Base-by-base conservation (phyloP, 208 protist species). In the Acanthamoeba pearcei region DNA sequence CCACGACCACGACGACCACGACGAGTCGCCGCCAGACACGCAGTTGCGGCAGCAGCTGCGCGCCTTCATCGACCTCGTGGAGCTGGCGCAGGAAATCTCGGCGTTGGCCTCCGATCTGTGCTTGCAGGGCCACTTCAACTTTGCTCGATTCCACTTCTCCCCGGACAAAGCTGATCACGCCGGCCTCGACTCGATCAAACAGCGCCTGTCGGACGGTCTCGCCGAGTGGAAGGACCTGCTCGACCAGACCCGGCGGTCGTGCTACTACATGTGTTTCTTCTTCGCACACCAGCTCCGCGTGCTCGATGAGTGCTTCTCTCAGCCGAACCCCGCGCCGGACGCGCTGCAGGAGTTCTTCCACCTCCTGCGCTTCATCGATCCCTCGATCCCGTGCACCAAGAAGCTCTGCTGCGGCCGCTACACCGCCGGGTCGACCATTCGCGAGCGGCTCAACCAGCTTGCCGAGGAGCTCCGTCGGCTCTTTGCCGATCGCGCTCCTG, bases 241-340 rank as follows among this genome's bases (percentile, higher is more conserved):
- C 70, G 70, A 32, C 29, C 32, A 78, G 38, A 24, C 38, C 32
- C 10, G 70, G 32, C 29, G 38, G 70, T 78, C 70, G 2, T 78
- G 70, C 70, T 78, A 78, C 22, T 78, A 78, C 10, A 32, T 78
- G 32, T 78, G 70, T 42, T 78, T 78, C 70, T 78, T 78, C 70
- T 78, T 78, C 38, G 29, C 70, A 46, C 70, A 78, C 38, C 70
- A 78, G 70, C 70, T 78, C 32, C 70, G 70, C 70, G 38, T 78
- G 32, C 70, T 78, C 32, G 70, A 78, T 4, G 70, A 78, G 70
- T 78, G 29, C 70, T 78, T 78, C 38, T 78, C 70, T 19, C 29
- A 32, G 29, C 38, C 70, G 70, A 60, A 60, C 17, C 70, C 70
- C 10, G 38, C 29, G 70, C 70, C 29, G 32, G 8, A 78, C 70